A percentile compares a stretch with the other conserved stretches of the same genome.
These are phyloP conservation scores for Pezizomycotina sp. DNA, from an alignment of 2,329 filamentous ascomycete species.

Conservation along the genomic window DNA sequence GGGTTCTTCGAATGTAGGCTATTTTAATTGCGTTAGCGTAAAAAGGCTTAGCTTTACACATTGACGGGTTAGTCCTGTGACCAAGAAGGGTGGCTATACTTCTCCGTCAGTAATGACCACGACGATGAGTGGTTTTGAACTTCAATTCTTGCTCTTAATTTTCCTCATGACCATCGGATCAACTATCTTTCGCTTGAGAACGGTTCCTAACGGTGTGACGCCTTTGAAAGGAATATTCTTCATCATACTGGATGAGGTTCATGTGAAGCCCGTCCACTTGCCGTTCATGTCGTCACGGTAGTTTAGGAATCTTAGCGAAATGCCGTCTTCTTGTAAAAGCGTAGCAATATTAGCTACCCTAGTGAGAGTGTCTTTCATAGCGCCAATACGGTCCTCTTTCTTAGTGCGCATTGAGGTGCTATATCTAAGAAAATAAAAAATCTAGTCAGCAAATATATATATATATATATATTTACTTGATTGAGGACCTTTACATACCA, in stretches of 20 bases:
- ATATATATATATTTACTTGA: too few relatives aligned
- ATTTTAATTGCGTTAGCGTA: too few relatives aligned
- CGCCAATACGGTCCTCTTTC: constrained; percentile 5
- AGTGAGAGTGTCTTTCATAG: constrained; percentile 1
- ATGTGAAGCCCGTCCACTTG: constrained; percentile 1
- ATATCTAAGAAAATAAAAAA: too few relatives aligned
- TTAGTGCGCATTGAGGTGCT: too few relatives aligned
- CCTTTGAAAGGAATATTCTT: constrained; percentile 1
- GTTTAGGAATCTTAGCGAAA: constrained; percentile 12
- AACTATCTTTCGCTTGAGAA: constrained; percentile 9
- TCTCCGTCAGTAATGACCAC: constrained; percentile 8
- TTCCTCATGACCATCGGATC: constrained; percentile 11
- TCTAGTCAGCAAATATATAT: too few relatives aligned
- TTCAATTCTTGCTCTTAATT: constrained; percentile 2
- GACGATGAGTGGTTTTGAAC: constrained; percentile 13
- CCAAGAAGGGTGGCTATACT: constrained; percentile 1
- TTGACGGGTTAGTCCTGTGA: background rate
- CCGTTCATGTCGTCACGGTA: background rate
- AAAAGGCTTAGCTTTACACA: constrained; percentile 1
- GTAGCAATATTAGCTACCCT: constrained; percentile 6
- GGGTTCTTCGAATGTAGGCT: constrained; percentile 5
- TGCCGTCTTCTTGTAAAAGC: constrained; percentile 7
- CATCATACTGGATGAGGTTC: background rate
- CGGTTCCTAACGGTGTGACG: constrained; percentile 5
- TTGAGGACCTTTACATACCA: too few relatives aligned